Percentiles rank a stretch among this genome's conserved stretches.
Evolutionary conservation across 805 yeast genomes (phyloP).

Genomic region (Tetrapisispora iriomotensis): DNA sequence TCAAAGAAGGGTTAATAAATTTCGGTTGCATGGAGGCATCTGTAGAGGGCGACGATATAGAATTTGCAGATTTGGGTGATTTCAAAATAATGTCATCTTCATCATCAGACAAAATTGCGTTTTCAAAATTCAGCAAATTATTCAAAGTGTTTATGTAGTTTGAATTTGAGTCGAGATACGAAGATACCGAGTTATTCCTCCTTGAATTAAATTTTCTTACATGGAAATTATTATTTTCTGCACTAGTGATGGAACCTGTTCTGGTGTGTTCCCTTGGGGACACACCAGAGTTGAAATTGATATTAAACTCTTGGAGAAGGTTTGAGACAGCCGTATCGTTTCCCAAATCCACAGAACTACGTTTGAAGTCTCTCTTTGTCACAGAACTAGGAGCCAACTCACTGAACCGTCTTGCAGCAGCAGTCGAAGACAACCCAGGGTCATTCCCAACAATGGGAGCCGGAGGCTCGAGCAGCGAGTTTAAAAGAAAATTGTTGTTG

Average conservation of each 20-base stretch:
- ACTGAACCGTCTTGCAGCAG: neutral
- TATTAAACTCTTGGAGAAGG: neutral
- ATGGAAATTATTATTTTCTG: slow-evolving; percentile 1
- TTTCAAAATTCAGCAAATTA: slow-evolving; percentile 6
- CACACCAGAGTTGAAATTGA: neutral
- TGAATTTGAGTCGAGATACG: neutral
- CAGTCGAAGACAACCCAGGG: neutral
- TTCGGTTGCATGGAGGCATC: slow-evolving; percentile 4
- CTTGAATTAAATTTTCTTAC: neutral
- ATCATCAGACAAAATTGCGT: slow-evolving; percentile 9
- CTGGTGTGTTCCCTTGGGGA: neutral
- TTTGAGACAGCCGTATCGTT: neutral
- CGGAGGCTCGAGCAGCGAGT: neutral
- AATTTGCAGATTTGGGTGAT: slow-evolving; percentile 6
- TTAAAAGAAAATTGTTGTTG: neutral
- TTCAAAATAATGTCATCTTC: slow-evolving; percentile 8
- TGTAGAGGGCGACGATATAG: neutral
- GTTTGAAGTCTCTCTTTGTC: neutral
- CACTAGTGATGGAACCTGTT: neutral
- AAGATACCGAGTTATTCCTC: neutral
- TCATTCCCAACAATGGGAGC: too few species aligned
- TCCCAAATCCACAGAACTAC: slow-evolving; percentile 1
- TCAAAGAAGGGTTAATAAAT: slow-evolving; percentile 25
- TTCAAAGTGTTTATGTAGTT: neutral
- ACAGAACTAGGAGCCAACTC: neutral